Evolutionary conservation across 2,329 filamentous ascomycete species (phyloP), one percentile per base, ranked within the genome.

Genomic region (Ceratocystis smalleyi): DNA sequence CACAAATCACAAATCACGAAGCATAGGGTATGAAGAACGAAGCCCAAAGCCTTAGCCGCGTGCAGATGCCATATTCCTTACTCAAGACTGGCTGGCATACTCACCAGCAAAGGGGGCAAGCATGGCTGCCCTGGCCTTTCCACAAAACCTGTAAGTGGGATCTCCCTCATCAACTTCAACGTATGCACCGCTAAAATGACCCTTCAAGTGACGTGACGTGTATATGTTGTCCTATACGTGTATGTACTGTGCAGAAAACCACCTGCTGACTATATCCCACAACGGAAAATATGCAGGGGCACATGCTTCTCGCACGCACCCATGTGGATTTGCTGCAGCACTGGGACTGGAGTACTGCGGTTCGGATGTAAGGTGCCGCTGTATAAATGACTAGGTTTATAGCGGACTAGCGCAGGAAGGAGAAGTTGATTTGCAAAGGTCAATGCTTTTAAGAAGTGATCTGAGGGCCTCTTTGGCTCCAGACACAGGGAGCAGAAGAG

Each of bases 381-480:
- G 10, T 27, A 51, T 51, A 51, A 51, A 22, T 51, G 47, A 51
- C 8, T 51, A 15, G 22, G 4, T 51, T 51, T 27, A 24, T 51
- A 51, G 22, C 15, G 47, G 47, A 24, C 24, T 51, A 51, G 22
- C 22, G 15, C 19, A 51, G 54, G 5, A 57, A n/a, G 30, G 12
- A 4, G 27, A n/a, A 8, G 5, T 7, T 35, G 54, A 57, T 57
- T 57, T 57, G 54, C 54, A 5, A 57, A 57, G 54, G 27, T n/a
- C 54, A 30, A 57, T 57, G 54, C 27, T 32, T 40, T 57, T 57
- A 35, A 57, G 27, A 57, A 57, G 54, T 57, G 54, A 57, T 57
- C 54, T 35, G 54, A 57, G 54, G 54, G 35, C 15, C 54, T 27
- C 22, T 57, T 57, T 57, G 54, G 2, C 54, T 15, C 17, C 47